phyloP scores from a whole-genome alignment of 345 rosid species.

The Corymbia maculata region DNA sequence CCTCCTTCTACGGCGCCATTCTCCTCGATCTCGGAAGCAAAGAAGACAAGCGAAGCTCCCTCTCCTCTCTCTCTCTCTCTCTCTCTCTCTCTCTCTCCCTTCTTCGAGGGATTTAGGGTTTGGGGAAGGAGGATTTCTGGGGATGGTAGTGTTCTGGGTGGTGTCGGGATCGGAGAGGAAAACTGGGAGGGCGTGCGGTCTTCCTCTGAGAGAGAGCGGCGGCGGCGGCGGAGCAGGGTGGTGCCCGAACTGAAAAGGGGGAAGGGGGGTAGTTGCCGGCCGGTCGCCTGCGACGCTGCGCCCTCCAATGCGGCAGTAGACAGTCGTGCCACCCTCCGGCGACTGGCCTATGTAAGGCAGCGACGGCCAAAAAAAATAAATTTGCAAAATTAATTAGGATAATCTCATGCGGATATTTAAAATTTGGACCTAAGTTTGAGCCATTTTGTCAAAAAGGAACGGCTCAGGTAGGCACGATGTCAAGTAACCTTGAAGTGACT shows the following conservation, averaged over 20 bases:
- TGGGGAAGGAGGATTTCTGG: not conserved
- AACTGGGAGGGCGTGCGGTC: not conserved
- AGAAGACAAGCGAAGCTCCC: not conserved
- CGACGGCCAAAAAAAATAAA: not conserved
- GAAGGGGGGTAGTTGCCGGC: not conserved
- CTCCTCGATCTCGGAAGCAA: not conserved
- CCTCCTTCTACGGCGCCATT: constrained; percentile 52
- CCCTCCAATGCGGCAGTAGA: not conserved
- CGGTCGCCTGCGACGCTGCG: not conserved
- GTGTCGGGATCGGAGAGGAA: not conserved
- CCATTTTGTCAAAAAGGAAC: too few species aligned
- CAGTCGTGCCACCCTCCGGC: not conserved
- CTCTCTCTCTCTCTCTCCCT: too few species aligned
- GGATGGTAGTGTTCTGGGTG: not conserved
- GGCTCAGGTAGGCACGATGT: too few species aligned
- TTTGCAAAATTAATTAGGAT: not conserved
- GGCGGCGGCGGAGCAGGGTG: not conserved
- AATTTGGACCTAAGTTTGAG: too few species aligned
- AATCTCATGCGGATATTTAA: not conserved
- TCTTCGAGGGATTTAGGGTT: not conserved
- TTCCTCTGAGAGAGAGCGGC: not conserved
- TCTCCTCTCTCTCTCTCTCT: not conserved
- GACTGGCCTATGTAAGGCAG: not conserved
- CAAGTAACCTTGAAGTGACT: not conserved
- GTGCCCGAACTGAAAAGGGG: not conserved